Evolutionary conservation across 2,329 filamentous ascomycete species (phyloP).

Genomic region (Albifimbria verrucaria): DNA sequence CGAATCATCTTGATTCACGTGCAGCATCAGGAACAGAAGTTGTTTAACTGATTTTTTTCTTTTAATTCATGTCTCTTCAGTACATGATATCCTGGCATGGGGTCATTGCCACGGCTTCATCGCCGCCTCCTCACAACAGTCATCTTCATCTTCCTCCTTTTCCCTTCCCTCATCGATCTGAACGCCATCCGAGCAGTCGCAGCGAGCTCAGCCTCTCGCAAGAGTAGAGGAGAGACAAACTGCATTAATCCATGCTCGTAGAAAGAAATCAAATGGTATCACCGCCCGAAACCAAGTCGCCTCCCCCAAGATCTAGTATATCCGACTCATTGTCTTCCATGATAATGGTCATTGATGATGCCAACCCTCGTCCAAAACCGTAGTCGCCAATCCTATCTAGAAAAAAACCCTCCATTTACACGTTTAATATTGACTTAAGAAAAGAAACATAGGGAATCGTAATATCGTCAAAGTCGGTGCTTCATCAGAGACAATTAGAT

Average conservation of each 20-base stretch:
- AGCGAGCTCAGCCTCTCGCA: no score
- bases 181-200: not conserved
- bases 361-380: not conserved
- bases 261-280: not conserved
- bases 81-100: not conserved
- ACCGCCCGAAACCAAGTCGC: not conserved
- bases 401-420: not conserved
- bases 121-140: not conserved
- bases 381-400: not conserved
- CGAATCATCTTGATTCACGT: no score
- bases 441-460: slow-evolving; percentile 6
- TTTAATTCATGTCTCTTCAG: not conserved
- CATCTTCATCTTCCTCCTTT: not conserved
- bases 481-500: slow-evolving; percentile 1
- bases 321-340: not conserved
- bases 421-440: not conserved
- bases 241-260: not conserved
- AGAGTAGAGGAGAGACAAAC: no score
- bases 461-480: slow-evolving; percentile 8
- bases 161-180: not conserved
- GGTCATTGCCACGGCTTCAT: not conserved
- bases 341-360: not conserved
- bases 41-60: no score
- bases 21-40: no score
- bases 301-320: not conserved